These are phyloP conservation scores for Apiotrichum akiyoshidainum DNA, from an alignment of 1,284 basidiomycete species.

Conservation along the genomic window DNA sequence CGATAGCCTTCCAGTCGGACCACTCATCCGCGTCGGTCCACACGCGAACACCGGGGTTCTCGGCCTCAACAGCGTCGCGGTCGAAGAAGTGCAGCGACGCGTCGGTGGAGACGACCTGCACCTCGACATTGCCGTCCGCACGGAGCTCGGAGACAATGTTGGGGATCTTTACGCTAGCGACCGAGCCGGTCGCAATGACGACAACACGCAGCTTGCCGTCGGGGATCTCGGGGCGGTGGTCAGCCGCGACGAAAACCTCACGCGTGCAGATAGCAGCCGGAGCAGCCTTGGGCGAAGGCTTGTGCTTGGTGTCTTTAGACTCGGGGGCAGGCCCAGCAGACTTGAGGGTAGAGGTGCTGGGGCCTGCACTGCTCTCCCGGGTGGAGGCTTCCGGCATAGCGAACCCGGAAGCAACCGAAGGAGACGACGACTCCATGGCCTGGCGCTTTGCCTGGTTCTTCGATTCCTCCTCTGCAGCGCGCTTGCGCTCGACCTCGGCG, in stretches of 20 bases:
- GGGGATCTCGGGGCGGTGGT: slow-evolving; percentile 26
- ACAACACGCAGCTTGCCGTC: slow-evolving; percentile 62
- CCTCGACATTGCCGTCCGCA: slow-evolving; percentile 68
- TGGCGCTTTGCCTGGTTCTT: slow-evolving; percentile 3
- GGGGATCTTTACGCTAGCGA: slow-evolving; percentile 89
- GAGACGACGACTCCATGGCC: neutral
- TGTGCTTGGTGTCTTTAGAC: no score
- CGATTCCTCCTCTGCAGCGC: neutral
- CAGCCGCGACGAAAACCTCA: slow-evolving; percentile 30
- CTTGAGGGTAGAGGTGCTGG: neutral
- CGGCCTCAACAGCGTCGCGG: slow-evolving; percentile 53
- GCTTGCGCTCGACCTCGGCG: neutral
- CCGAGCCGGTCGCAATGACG: slow-evolving; percentile 84
- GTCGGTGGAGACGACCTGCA: slow-evolving; percentile 81
- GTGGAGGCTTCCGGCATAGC: neutral
- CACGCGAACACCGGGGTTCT: slow-evolving; percentile 58
- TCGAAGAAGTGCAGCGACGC: slow-evolving; percentile 75
- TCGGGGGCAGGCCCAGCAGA: neutral
- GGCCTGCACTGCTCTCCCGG: no score
- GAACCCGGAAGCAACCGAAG: neutral
- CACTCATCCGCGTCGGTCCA: slow-evolving; percentile 95
- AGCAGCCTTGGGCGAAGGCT: neutral
- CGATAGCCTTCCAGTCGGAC: slow-evolving; percentile 67
- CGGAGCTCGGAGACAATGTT: slow-evolving; percentile 66
- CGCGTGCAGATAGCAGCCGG: neutral